These are phyloP conservation scores for Penicillium glabrum DNA, from an alignment of 2,329 filamentous ascomycete species.

Conservation along the genomic window DNA sequence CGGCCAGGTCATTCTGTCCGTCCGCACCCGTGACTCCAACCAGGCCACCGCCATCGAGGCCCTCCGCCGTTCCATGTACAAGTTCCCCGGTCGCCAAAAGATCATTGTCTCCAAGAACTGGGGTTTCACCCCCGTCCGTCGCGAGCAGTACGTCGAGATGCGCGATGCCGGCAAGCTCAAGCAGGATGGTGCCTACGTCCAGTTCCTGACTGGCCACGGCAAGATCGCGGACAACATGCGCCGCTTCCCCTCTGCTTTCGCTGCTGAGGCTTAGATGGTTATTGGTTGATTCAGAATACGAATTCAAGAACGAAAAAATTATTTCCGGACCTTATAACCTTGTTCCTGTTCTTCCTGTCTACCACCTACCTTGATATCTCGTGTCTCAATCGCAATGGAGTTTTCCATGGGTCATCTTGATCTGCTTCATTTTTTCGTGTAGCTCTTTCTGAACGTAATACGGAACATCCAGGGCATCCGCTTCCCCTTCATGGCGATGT, in stretches of 20 bases:
- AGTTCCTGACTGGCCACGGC: slow-evolving; percentile 97
- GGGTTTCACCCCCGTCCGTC: slow-evolving; percentile 98
- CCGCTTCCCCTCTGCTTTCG: slow-evolving; percentile 87
- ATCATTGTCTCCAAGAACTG: slow-evolving; percentile 99
- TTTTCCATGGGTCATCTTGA: slow-evolving; percentile 21
- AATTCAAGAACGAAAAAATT: slow-evolving; percentile 26
- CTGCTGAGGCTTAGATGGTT: slow-evolving; percentile 47
- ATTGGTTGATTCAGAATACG: slow-evolving; percentile 29
- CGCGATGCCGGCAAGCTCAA: slow-evolving; percentile 91
- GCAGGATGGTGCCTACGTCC: slow-evolving; percentile 98
- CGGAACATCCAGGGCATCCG: background rate
- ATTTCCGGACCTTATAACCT: slow-evolving; percentile 22
- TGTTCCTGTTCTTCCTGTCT: slow-evolving; percentile 16
- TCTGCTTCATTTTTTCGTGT: background rate
- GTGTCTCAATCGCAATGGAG: slow-evolving; percentile 20
- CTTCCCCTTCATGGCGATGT: background rate
- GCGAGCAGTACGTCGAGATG: slow-evolving; percentile 95
- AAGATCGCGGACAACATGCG: slow-evolving; percentile 81
- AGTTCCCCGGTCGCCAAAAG: slow-evolving; percentile 99
- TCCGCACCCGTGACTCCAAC: slow-evolving; percentile 95
- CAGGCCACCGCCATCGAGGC: slow-evolving; percentile 94
- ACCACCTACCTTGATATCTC: slow-evolving; percentile 22
- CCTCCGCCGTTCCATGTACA: slow-evolving; percentile 99
- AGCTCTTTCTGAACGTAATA: background rate
- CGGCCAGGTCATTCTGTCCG: slow-evolving; percentile 95